Evolutionary conservation across 1,284 basidiomycete genomes (phyloP).

Genomic region (Ganoderma resinaceum): DNA sequence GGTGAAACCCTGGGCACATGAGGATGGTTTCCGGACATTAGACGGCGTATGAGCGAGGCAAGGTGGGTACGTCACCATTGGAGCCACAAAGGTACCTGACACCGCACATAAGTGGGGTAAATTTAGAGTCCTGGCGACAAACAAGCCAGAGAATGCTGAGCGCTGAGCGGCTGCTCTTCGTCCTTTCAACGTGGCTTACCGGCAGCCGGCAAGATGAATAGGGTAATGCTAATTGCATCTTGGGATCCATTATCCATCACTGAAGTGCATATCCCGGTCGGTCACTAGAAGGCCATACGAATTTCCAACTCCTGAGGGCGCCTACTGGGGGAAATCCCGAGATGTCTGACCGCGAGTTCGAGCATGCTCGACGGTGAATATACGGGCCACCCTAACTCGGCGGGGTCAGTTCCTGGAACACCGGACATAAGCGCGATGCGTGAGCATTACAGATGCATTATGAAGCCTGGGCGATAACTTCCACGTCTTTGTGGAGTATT

Average conservation of each 20-base stretch:
- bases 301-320: no score
- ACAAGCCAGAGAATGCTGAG: not conserved
- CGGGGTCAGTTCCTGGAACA: not conserved
- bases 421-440: not conserved
- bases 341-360: not conserved
- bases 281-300: not conserved
- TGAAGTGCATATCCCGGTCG: no score
- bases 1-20: no score
- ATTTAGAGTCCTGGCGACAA: not conserved
- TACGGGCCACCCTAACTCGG: not conserved
- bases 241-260: no score
- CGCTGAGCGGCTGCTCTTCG: not conserved
- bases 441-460: not conserved
- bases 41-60: no score
- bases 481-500: no score
- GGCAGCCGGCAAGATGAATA: not conserved
- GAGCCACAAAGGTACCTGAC: not conserved
- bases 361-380: not conserved
- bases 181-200: not conserved
- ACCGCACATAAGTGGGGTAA: not conserved
- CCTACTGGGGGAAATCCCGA: not conserved
- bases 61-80: not conserved
- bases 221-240: not conserved
- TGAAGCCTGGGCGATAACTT: not conserved
- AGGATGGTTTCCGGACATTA: no score